A percentile compares a stretch with the other conserved stretches of the same genome.
phyloP scores from a whole-genome alignment of 768 basidiomycete species.

The Neoboletus subvelutipes region DNA sequence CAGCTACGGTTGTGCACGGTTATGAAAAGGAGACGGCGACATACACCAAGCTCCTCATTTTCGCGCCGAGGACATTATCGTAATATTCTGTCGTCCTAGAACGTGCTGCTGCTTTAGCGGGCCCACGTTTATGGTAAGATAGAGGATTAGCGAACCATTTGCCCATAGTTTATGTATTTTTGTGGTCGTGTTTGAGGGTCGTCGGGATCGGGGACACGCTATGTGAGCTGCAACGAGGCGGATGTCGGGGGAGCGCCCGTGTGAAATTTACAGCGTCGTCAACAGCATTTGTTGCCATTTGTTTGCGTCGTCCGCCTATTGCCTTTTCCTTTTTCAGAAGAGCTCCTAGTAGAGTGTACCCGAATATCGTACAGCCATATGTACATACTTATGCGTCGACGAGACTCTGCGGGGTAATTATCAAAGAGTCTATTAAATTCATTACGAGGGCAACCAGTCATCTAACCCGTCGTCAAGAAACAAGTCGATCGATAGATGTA shows the following conservation, averaged over 20 bases:
- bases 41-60: slow-evolving; percentile 79
- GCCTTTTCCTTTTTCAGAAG: neutral
- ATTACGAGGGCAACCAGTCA: neutral
- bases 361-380: too few relatives aligned
- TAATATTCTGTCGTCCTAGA: slow-evolving; percentile 68
- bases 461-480: neutral
- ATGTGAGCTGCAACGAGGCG: slow-evolving; percentile 26
- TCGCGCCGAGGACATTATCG: slow-evolving; percentile 70
- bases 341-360: too few relatives aligned
- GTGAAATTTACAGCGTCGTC: slow-evolving; percentile 20
- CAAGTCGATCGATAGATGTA: neutral
- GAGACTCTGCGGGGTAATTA: neutral
- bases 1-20: neutral
- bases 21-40: slow-evolving; percentile 24
- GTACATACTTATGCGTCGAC: too few relatives aligned
- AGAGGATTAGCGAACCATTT: slow-evolving; percentile 54
- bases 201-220: slow-evolving; percentile 5
- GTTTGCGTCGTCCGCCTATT: slow-evolving; percentile 5
- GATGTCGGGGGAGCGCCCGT: slow-evolving; percentile 20
- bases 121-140: neutral
- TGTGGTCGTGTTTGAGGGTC: slow-evolving; percentile 3
- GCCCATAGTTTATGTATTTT: slow-evolving; percentile 49
- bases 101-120: neutral
- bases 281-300: slow-evolving; percentile 19
- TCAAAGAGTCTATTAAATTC: neutral